Percentiles rank a stretch among this genome's conserved stretches.
Evolutionary conservation across 108 stramenopile genomes (phyloP).

Genomic region (Cyclotella baltica): DNA sequence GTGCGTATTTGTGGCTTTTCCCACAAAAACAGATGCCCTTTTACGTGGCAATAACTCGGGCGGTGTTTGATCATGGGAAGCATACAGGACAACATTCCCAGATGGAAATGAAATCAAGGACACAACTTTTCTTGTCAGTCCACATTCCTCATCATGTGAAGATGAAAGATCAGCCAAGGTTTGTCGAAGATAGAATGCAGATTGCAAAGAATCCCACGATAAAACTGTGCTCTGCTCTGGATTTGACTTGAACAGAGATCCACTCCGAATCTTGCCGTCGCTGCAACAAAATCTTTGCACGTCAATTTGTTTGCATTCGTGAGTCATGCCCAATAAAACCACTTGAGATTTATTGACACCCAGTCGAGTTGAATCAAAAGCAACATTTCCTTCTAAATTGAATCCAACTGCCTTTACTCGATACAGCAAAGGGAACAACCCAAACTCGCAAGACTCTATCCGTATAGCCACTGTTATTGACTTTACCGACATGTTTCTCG

Average conservation of each 20-base stretch:
- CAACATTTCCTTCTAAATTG: constrained; percentile 21
- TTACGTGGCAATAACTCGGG: background rate
- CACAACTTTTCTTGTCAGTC: constrained; percentile 9
- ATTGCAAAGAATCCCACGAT: constrained; percentile 38
- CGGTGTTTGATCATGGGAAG: background rate
- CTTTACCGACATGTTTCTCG: background rate
- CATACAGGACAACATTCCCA: background rate
- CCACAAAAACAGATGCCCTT: constrained; percentile 6
- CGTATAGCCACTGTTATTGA: constrained; percentile 33
- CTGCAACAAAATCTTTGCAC: constrained; percentile 21
- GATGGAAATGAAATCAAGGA: constrained; percentile 17
- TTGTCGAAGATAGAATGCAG: constrained; percentile 19
- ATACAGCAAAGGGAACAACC: constrained; percentile 26
- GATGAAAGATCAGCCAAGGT: background rate
- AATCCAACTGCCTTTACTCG: constrained; percentile 29
- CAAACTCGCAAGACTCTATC: constrained; percentile 29
- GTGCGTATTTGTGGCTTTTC: background rate
- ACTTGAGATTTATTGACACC: background rate
- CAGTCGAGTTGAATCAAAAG: background rate
- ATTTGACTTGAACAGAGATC: constrained; percentile 4
- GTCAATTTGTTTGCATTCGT: constrained; percentile 19
- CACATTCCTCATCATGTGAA: background rate
- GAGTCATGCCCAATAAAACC: constrained; percentile 18
- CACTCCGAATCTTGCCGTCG: background rate
- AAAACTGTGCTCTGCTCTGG: constrained; percentile 21